phyloP scores from a whole-genome alignment of 2,329 filamentous ascomycete genomes.

The Sporothrix pallida region DNA sequence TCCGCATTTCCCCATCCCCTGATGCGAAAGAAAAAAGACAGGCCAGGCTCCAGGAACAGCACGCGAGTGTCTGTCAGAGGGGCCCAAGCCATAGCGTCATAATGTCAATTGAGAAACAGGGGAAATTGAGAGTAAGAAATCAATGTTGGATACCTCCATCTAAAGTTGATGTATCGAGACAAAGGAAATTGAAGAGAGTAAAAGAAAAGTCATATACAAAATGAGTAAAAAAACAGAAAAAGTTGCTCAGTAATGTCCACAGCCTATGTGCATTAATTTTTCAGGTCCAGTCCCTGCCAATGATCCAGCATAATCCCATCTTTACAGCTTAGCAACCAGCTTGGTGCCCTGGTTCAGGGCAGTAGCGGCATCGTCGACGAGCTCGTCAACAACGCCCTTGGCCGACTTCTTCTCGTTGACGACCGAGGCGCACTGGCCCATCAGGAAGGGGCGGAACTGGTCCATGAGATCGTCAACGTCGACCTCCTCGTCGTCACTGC shows the following conservation, averaged over 20 bases:
- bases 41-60: too few relatives aligned
- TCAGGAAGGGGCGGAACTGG: constrained; percentile 86
- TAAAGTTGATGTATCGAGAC: background rate
- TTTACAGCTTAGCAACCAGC: constrained; percentile 71
- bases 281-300: constrained; percentile 1
- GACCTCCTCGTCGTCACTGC: constrained; percentile 68
- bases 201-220: constrained; percentile 16
- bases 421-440: constrained; percentile 96
- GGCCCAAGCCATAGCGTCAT: background rate
- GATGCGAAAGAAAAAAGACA: background rate
- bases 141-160: background rate
- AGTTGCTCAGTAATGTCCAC: constrained; percentile 10
- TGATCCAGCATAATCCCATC: background rate
- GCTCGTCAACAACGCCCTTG: constrained; percentile 92
- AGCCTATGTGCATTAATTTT: constrained; percentile 24
- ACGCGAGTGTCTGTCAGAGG: too few relatives aligned
- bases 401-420: constrained; percentile 91
- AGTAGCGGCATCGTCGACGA: constrained; percentile 79
- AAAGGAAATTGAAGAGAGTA: background rate
- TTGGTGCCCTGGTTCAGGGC: constrained; percentile 72
- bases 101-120: background rate
- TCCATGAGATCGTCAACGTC: constrained; percentile 87
- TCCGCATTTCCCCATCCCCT: constrained; percentile 16
- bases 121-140: background rate
- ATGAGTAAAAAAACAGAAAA: constrained; percentile 10